Evolutionary conservation across 768 basidiomycete species (phyloP), one percentile per base, ranked within the genome.

Genomic region (Imleria badia): DNA sequence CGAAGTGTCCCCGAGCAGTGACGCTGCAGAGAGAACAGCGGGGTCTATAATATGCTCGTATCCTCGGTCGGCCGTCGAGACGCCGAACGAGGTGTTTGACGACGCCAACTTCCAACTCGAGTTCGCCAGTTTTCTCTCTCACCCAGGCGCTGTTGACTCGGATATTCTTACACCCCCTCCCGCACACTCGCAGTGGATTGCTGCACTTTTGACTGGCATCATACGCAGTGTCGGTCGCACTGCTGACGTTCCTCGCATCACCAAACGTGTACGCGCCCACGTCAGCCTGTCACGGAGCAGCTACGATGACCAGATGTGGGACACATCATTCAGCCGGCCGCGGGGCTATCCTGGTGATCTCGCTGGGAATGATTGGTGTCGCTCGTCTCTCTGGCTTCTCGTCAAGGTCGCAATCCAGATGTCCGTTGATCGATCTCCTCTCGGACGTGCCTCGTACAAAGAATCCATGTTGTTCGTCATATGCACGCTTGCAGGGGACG

Each of bases 391-490:
- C 17, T 75, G 73, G 73, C 65, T 72, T 29, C 39, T 71, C 12
- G 45, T 72, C 30, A 64, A 66, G 35, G 59, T 75, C 2, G 49
- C 62, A 13, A 45, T 73, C 15, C 73, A 75, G 35, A 66, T 52
- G 8, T 52, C 67, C 0, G 22, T 69, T 4, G 38, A 49, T 48
- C 47, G 52, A n/a, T n/a, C n/a, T 6, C 46, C 46, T 11, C 23
- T 53, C 29, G 56, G 55, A 19, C 11, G 52, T 14, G 39, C 39
- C 8, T 64, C 61, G 1, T 83, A 83, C 66, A 83, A 82, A 48
- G 10, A 35, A 10, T 83, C 82, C 63, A 74, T 80, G 60, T 51
- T 76, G 3, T 80, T 73, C 48, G 65, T 81, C 48, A 54, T 75
- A 30, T 60, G 71, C 2, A 42, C 56, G 20, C 41, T 66, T 3